Conservation (phyloP, 768 basidiomycete species). For the Russula olivacea region DNA sequence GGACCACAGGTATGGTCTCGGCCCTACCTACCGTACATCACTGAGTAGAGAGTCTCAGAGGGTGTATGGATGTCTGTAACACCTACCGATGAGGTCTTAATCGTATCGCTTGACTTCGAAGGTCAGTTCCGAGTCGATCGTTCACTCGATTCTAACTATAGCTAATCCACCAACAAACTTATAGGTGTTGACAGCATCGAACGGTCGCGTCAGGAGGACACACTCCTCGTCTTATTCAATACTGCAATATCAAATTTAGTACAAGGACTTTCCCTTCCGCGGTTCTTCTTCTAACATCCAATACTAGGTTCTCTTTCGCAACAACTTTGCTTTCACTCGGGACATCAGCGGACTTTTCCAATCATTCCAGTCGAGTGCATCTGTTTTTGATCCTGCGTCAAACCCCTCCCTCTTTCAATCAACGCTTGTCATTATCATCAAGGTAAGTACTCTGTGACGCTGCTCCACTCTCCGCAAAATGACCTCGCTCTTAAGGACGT, state of each 20-base stretch:
- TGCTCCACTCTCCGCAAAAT: neutral
- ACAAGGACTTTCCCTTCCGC: neutral
- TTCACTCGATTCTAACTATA: neutral
- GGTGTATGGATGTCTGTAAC: slow-evolving; percentile 67
- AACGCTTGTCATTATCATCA: slow-evolving; percentile 58
- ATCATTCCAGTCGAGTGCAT: slow-evolving; percentile 53
- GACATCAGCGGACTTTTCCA: slow-evolving; percentile 58
- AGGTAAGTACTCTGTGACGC: slow-evolving; percentile 33
- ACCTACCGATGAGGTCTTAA: slow-evolving; percentile 46
- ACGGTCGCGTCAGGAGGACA: slow-evolving; percentile 57
- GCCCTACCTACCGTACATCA: neutral
- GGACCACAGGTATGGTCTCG: slow-evolving; percentile 41
- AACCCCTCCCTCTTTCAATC: slow-evolving; percentile 59
- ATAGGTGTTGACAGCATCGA: slow-evolving; percentile 59
- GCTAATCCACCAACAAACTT: neutral
- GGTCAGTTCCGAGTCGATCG: slow-evolving; percentile 31
- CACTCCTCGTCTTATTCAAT: slow-evolving; percentile 57
- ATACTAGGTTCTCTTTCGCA: slow-evolving; percentile 53
- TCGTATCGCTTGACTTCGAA: slow-evolving; percentile 63
- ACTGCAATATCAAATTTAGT: slow-evolving; percentile 61
- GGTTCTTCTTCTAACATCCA: neutral
- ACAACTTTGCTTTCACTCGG: slow-evolving; percentile 57
- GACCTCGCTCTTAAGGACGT: slow-evolving; percentile 49
- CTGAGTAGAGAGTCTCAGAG: slow-evolving; percentile 30
- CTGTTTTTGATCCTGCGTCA: slow-evolving; percentile 50